Evolutionary conservation across 2,329 filamentous ascomycete species (phyloP).

Genomic region (Macroventuria anomochaeta): DNA sequence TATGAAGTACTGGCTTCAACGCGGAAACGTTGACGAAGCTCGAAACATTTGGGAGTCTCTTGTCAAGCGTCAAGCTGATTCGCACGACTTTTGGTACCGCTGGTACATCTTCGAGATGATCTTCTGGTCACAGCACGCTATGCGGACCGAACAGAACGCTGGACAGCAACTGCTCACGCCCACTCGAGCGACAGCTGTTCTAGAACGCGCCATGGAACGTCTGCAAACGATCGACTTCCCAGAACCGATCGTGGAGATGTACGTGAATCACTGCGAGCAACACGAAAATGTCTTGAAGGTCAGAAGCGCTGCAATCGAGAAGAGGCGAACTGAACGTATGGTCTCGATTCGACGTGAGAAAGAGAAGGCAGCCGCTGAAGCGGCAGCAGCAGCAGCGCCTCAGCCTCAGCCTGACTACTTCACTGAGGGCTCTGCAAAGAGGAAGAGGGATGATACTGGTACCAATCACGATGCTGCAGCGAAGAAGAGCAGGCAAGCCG

Average conservation of each 20-base stretch:
- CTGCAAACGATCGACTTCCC: constrained; percentile 74
- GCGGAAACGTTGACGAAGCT: constrained; percentile 76
- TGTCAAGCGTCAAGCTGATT: constrained; percentile 71
- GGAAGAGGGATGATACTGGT: constrained; percentile 68
- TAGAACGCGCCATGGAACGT: constrained; percentile 71
- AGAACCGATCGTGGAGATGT: constrained; percentile 76
- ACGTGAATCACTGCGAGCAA: constrained; percentile 82
- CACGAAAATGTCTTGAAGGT: constrained; percentile 82
- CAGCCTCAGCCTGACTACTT: constrained; percentile 25
- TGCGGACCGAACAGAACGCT: constrained; percentile 58
- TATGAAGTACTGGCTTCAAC: constrained; percentile 89
- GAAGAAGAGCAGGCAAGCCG: constrained; percentile 70
- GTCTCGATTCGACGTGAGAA: constrained; percentile 65
- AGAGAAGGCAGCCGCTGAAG: constrained; percentile 67
- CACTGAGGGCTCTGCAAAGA: constrained; percentile 65
- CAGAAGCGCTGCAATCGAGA: constrained; percentile 74
- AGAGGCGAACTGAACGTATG: constrained; percentile 64
- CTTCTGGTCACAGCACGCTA: constrained; percentile 65
- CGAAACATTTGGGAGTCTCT: constrained; percentile 79
- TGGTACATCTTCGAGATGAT: constrained; percentile 94
- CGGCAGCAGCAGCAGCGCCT: constrained; percentile 39
- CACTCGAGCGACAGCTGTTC: constrained; percentile 73
- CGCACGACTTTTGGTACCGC: constrained; percentile 90
- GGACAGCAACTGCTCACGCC: constrained; percentile 64
- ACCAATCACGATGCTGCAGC: constrained; percentile 60